Percentiles rank a stretch among this genome's conserved stretches.
phyloP scores from a whole-genome alignment of 257 asterid species.

The Solanum tarijense region DNA sequence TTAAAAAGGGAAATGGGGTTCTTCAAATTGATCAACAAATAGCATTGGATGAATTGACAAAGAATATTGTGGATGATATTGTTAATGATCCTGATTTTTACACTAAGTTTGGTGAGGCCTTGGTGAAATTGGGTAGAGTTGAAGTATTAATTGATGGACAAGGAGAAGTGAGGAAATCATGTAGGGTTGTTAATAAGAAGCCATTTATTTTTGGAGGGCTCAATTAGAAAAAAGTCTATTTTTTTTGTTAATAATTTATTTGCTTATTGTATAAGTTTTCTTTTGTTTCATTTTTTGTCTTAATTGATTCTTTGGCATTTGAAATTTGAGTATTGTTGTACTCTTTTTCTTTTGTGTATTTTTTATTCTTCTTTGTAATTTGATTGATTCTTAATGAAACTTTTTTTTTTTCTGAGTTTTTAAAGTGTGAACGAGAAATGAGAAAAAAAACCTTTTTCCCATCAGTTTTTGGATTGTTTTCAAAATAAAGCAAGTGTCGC shows the following conservation, averaged over 20 bases:
- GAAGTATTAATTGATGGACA: slow-evolving; percentile 31
- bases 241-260: not conserved
- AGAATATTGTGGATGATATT: slow-evolving; percentile 17
- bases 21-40: slow-evolving; percentile 51
- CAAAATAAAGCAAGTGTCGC: too few relatives aligned
- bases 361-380: not conserved
- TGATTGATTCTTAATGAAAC: too few relatives aligned
- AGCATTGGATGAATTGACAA: slow-evolving; percentile 34
- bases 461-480: too few relatives aligned
- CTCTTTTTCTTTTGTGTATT: not conserved
- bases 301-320: too few relatives aligned
- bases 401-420: too few relatives aligned
- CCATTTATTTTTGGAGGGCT: too few relatives aligned
- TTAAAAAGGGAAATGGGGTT: slow-evolving; percentile 29
- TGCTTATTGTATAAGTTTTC: not conserved
- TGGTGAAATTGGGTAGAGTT: slow-evolving; percentile 47
- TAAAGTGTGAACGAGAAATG: too few relatives aligned
- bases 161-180: slow-evolving; percentile 24
- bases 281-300: not conserved
- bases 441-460: too few relatives aligned
- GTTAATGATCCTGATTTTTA: not conserved
- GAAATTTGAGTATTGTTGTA: not conserved
- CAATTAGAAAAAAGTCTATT: too few relatives aligned
- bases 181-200: too few relatives aligned
- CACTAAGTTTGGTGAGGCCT: slow-evolving; percentile 34